Evolutionary conservation across 2,329 filamentous ascomycete species (phyloP), one percentile per base, ranked within the genome.

Genomic region (Chaetomiaceae sp.): DNA sequence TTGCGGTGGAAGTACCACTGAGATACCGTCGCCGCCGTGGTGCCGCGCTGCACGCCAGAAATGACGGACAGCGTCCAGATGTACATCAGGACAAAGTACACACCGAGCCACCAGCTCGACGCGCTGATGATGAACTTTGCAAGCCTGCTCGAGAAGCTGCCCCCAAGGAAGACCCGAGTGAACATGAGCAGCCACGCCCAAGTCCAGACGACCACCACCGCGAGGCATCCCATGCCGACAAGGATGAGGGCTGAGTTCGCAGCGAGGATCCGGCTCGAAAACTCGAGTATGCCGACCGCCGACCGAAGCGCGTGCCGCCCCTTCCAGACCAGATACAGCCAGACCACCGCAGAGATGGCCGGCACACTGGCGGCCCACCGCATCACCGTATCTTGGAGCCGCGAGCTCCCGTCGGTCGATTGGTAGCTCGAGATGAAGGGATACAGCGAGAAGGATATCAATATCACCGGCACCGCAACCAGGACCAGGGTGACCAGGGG

Each of bases 1-100:
- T 95, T 88, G 58, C 94, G 89, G 70, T 97, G 92, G 70, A 97
- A 99, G 71, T 99, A 99, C 94, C 94, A 99, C 70, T 99, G 94
- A 37, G 90, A 95, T 22, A 97, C 92, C 0, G 92, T 96, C 11
- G 94, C 94, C 22, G 91, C 92, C 14, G 92, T 96, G 15, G 91
- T 94, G 20, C 89, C 86, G 54, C 94, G 85, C 69, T 99, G 92
- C 20, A 97, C 81, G 17, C 90, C 91, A 53, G 90, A 87, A 66
- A 95, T 84, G 53, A 97, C 83, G 2, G 88, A 88, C 38, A 96
- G 76, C 0, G 91, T 94, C 94, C 94, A 99, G 62, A 97, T 84
- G 70, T 96, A 97, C 75, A 96, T 87, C 55, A 97, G 74, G 61
- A 96, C 83, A 72, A 96, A 99, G 68, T 86, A 95, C 22, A 83